Evolutionary conservation across 495 filamentous ascomycete species (phyloP).

Genomic region (Neurospora terricola): DNA sequence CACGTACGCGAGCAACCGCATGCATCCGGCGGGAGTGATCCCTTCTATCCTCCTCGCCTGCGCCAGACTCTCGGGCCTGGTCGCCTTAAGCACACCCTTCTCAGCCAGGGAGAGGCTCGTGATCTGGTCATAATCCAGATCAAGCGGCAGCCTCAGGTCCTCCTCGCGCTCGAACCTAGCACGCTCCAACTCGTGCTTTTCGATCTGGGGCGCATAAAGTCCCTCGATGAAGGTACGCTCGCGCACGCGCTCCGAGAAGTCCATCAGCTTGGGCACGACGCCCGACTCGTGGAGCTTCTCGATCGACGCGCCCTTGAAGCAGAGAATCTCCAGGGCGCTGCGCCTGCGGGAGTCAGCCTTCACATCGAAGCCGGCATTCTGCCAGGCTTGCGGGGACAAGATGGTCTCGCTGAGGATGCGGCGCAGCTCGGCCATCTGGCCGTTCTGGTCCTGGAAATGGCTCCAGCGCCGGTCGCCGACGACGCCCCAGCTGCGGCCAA

Average conservation of each 20-base stretch:
- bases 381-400: constrained; percentile 54
- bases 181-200: constrained; percentile 54
- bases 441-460: constrained; percentile 49
- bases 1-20: constrained; percentile 48
- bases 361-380: constrained; percentile 54
- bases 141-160: constrained; percentile 55
- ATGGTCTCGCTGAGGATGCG: constrained; percentile 44
- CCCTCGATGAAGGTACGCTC: constrained; percentile 69
- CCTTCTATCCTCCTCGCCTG: constrained; percentile 87
- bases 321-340: constrained; percentile 67
- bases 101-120: constrained; percentile 72
- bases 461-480: constrained; percentile 73
- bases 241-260: constrained; percentile 45
- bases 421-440: constrained; percentile 55
- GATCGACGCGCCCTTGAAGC: constrained; percentile 47
- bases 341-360: constrained; percentile 49
- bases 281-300: constrained; percentile 34
- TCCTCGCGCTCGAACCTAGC: constrained; percentile 67
- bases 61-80: constrained; percentile 72
- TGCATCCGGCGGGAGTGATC: constrained; percentile 49
- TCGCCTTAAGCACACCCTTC: constrained; percentile 52
- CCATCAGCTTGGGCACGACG: constrained; percentile 40
- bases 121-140: constrained; percentile 67
- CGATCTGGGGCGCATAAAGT: constrained; percentile 75
- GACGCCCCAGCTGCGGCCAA: constrained; percentile 66